These are phyloP conservation scores for Mycena rosella DNA, from an alignment of 768 basidiomycete species.

Conservation along the genomic window DNA sequence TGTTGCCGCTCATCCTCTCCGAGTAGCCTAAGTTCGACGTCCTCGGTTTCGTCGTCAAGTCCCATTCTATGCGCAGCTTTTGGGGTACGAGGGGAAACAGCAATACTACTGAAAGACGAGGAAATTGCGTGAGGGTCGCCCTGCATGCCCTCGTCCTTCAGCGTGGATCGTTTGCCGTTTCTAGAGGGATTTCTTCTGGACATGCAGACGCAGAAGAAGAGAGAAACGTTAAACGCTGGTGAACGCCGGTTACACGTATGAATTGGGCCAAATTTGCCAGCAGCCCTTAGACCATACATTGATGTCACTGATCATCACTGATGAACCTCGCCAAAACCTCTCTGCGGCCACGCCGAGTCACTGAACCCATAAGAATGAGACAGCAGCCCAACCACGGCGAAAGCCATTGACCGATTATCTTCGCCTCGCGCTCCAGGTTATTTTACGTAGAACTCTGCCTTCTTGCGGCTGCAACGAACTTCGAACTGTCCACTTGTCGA, in stretches of 20 bases:
- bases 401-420: not conserved
- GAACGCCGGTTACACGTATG: constrained; percentile 17
- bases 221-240: too few relatives aligned
- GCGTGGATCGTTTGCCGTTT: constrained; percentile 18
- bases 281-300: not conserved
- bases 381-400: too few relatives aligned
- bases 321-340: too few relatives aligned
- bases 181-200: constrained; percentile 32
- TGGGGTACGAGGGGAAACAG: constrained; percentile 67
- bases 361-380: too few relatives aligned
- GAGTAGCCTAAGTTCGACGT: constrained; percentile 73
- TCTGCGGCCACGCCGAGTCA: too few relatives aligned
- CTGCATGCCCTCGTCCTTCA: constrained; percentile 30
- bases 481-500: constrained; percentile 17
- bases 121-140: constrained; percentile 64
- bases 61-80: constrained; percentile 47
- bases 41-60: constrained; percentile 51
- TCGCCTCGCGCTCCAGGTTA: not conserved
- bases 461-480: not conserved
- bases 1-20: constrained; percentile 66
- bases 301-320: too few relatives aligned
- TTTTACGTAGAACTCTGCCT: constrained; percentile 8
- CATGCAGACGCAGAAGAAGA: constrained; percentile 25
- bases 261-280: not conserved
- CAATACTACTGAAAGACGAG: constrained; percentile 71